Evolutionary conservation across 441 rosid species (phyloP).

Genomic region (Populus hybrid): DNA sequence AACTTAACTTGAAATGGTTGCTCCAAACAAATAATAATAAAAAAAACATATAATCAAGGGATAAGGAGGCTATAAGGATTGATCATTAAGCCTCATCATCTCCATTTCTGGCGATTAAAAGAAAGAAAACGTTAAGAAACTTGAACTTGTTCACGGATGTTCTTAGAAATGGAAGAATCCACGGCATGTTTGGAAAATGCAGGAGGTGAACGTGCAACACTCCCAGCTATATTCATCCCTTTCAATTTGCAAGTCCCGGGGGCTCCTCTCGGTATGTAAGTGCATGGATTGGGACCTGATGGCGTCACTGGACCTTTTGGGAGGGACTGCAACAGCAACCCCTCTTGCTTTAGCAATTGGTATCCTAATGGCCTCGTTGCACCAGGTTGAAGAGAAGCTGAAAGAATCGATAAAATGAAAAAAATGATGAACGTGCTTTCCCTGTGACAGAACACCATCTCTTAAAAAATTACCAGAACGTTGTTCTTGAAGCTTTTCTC

Average conservation of each 20-base stretch:
- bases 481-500: not conserved
- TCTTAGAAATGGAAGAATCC: constrained; percentile 9
- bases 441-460: constrained; percentile 16
- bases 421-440: not conserved
- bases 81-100: not conserved
- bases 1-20: not conserved
- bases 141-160: not conserved
- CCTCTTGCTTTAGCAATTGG: not conserved
- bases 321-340: constrained; percentile 12
- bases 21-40: not conserved
- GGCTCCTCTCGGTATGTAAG: not conserved
- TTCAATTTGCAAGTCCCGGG: not conserved
- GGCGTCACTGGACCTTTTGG: constrained; percentile 16
- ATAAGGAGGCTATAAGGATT: not conserved
- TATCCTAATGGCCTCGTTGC: constrained; percentile 31
- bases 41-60: not conserved
- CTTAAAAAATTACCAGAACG: not conserved
- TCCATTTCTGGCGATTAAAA: not conserved
- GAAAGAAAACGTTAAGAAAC: not conserved
- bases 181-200: constrained; percentile 5
- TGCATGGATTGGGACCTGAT: constrained; percentile 3
- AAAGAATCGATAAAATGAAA: constrained; percentile 21
- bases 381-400: constrained; percentile 24
- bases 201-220: not conserved
- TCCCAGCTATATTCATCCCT: not conserved